Base-by-base conservation (phyloP, 2,329 filamentous ascomycete genomes). In the Macroventuria anomochaeta region DNA sequence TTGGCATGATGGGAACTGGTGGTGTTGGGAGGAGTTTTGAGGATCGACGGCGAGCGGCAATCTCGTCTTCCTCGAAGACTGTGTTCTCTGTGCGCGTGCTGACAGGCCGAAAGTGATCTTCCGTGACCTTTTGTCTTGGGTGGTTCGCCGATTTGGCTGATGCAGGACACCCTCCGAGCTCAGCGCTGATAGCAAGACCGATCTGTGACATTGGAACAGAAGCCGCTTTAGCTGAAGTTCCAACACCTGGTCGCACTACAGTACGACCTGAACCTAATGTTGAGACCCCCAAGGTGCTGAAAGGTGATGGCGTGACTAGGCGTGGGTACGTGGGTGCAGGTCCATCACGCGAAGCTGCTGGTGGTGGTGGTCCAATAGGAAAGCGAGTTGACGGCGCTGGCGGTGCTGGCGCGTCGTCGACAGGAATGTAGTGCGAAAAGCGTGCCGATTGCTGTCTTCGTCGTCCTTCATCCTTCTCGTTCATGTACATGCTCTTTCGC, bases 41-140 rank as follows among this genome's bases (percentile, higher is more conserved):
- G 3, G 68, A 69, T 48, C 67, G 60, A 8, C 67, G 62, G 10
- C 57, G 61, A 28, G 58, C 55, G 10, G 58, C 29, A 3, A 55
- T 7, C n/a, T 67, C 64, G 36, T 74, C 72, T 57, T 76, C 73
- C 54, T 76, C 73, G 25, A 76, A 76, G 1, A 76, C 62, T n/a
- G 73, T 75, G 21, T 58, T 58, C 46, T 72, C 67, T 2, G 70
- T 74, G 42, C 72, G 57, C 7, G 64, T 62, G 53, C 72, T 75
- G 17, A 71, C 51, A 2, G 68, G 69, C 10, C 72, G 61, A 18
- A 55, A 50, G 32, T 50, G 46, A 5, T 50, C 52, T 32, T 49
- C 46, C 18, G 51, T 54, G 7, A 54, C 46, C 29, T 54, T 54
- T 11, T 48, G 51, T 23, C 51, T 28, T 11, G 44, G 39, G 13